phyloP scores from a whole-genome alignment of 495 filamentous ascomycete species.

The Penicillium fimorum region DNA sequence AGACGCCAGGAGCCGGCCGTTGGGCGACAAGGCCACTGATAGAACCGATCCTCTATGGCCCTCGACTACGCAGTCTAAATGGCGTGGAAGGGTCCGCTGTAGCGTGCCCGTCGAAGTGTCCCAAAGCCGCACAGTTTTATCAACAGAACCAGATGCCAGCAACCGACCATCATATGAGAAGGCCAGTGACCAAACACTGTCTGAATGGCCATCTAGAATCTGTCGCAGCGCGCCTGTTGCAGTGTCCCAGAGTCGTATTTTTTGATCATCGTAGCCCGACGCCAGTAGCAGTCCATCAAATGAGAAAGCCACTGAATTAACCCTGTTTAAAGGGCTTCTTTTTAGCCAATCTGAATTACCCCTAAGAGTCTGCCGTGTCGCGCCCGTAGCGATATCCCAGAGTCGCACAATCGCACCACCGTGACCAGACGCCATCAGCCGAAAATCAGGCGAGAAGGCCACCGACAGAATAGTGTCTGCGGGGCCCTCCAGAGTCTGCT shows the following conservation, averaged over 20 bases:
- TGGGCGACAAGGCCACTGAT: constrained; percentile 25
- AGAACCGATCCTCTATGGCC: constrained; percentile 19
- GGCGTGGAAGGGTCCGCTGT: constrained; percentile 15
- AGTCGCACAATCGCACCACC: too few relatives aligned
- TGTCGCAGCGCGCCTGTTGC: constrained; percentile 8
- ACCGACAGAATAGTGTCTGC: constrained; percentile 14
- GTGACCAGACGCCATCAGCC: too few relatives aligned
- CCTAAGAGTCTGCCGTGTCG: too few relatives aligned
- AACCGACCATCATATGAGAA: constrained; percentile 27
- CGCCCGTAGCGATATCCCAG: too few relatives aligned
- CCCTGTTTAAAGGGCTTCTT: too few relatives aligned
- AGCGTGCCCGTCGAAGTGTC: constrained; percentile 10
- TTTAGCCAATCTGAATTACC: too few relatives aligned
- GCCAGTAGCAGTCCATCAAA: too few relatives aligned
- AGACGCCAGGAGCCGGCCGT: constrained; percentile 13
- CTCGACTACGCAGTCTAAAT: too few relatives aligned
- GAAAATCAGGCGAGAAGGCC: constrained; percentile 28
- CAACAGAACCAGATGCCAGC: constrained; percentile 20
- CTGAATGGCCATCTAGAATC: constrained; percentile 22
- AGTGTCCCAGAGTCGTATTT: constrained; percentile 31
- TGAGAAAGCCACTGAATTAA: too few relatives aligned
- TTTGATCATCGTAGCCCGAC: constrained; percentile 18
- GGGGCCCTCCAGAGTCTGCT: too few relatives aligned
- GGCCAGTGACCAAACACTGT: constrained; percentile 12
- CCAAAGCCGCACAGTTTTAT: constrained; percentile 31